Base-by-base conservation (phyloP, 2,329 filamentous ascomycete species). In the Phialemoniopsis sp. region DNA sequence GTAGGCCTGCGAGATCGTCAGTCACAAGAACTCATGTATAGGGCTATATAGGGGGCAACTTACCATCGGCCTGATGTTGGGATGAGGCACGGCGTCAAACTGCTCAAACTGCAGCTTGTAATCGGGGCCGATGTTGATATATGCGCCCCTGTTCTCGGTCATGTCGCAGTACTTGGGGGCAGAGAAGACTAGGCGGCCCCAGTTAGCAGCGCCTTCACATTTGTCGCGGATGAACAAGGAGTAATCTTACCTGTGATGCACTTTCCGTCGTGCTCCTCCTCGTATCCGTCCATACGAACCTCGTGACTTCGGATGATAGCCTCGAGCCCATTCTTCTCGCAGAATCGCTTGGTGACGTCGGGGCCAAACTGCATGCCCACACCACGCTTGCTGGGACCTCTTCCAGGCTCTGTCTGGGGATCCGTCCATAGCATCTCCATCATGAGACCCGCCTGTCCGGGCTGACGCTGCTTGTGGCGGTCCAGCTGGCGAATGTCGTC, bases 401-500 rank as follows among this genome's bases (percentile, higher is more conserved):
- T 82, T 38, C 93, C 93, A 19, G 86, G 82, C 51, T 82, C 75
- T 1, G 86, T 76, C 62, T 98, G 93, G 3, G 93, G 93, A 59
- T 98, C 93, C 1, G 93, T 97, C 93, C 93, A 98, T 34, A 98
- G 78, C 93, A 98, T 98, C 67, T 98, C 93, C 93, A 98, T 98
- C 93, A 98, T 98, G 53, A 98, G 69, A 13, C 93, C 93, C 36
- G 86, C 70, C 62, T 98, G 93, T 26, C 93, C 93, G 3, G 93
- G 40, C 58, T 59, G 44, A 32, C 64, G 63, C 40, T 64, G 59
- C 48, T 67, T 65, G 43, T 66, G 62, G 38, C 64, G 64, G 46
- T 66, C 62, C 41, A 56, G 54, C 40, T 46, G 54, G 47, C 93
- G 81, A 51, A 98, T 94, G 58, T 98, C 91, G 50, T 97, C 88